Percentiles rank a stretch among this genome's conserved stretches.
phyloP scores from a whole-genome alignment of 2,329 filamentous ascomycete genomes.

The Penicillium sp. region DNA sequence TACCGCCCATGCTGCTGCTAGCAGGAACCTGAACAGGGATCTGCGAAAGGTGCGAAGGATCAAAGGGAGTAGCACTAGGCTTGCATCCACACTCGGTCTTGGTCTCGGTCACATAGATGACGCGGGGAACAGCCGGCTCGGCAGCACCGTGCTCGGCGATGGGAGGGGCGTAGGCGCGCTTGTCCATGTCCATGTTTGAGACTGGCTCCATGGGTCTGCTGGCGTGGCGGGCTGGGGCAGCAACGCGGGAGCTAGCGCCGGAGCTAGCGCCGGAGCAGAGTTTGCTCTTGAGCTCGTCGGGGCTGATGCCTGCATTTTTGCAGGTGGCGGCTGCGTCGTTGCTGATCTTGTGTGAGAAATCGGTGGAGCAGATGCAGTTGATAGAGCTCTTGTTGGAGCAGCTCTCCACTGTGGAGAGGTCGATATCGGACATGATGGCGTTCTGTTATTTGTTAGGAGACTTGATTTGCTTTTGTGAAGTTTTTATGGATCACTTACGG shows the following conservation, averaged over 20 bases:
- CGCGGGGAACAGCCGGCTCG: slow-evolving; percentile 4
- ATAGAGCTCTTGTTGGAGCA: slow-evolving; percentile 11
- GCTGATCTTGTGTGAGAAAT: slow-evolving; percentile 8
- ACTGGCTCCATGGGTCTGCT: slow-evolving; percentile 21
- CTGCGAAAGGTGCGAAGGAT: slow-evolving; percentile 16
- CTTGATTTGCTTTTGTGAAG: not conserved
- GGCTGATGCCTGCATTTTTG: not conserved
- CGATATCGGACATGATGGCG: slow-evolving; percentile 4
- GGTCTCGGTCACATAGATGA: slow-evolving; percentile 25
- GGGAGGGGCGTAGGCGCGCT: slow-evolving; percentile 16
- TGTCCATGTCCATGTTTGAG: slow-evolving; percentile 2
- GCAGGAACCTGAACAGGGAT: slow-evolving; percentile 21
- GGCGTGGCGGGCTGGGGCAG: slow-evolving; percentile 16
- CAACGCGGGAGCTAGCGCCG: not conserved
- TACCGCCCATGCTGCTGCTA: slow-evolving; percentile 12
- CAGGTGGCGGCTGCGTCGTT: slow-evolving; percentile 6
- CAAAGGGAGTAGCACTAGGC: slow-evolving; percentile 2
- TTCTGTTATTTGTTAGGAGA: slow-evolving; percentile 8
- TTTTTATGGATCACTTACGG: slow-evolving; percentile 11
- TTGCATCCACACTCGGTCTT: slow-evolving; percentile 23
- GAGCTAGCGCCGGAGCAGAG: slow-evolving; percentile 8
- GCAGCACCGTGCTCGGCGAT: not conserved
- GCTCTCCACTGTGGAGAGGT: slow-evolving; percentile 5
- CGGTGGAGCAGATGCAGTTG: slow-evolving; percentile 22
- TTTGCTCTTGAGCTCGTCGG: slow-evolving; percentile 1